Conservation (phyloP, 208 protist species). For the Novymonas esmeraldas region DNA sequence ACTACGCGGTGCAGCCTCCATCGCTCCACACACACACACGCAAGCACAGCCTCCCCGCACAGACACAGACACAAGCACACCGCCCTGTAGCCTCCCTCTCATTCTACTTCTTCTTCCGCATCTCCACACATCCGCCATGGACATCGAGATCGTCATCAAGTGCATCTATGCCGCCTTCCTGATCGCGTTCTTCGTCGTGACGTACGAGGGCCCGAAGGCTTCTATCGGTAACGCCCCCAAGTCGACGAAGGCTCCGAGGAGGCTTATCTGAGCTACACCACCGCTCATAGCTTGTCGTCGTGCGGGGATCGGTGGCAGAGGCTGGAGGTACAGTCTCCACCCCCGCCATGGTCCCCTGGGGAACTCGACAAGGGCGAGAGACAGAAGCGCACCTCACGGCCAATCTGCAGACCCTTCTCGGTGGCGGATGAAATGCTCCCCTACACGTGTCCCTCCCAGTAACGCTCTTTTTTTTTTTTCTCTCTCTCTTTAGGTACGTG, state of each 20-base stretch:
- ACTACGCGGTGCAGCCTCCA: too few species aligned
- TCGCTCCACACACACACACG: too few species aligned
- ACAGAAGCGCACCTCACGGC: background rate
- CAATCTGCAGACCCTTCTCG: too few species aligned
- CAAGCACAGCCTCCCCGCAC: too few species aligned
- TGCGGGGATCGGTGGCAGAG: background rate
- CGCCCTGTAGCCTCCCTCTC: too few species aligned
- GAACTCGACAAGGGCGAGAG: background rate
- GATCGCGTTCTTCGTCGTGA: slow-evolving; percentile 16
- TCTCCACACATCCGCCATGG: slow-evolving; percentile 1
- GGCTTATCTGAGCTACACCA: background rate
- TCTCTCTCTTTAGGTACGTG: background rate
- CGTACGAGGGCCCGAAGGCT: background rate
- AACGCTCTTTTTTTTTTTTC: background rate
- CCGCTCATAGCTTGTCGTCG: too few species aligned
- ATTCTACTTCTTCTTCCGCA: background rate
- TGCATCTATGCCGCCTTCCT: slow-evolving; percentile 7
- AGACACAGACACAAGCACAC: too few species aligned
- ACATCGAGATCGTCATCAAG: slow-evolving; percentile 15
- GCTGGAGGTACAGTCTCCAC: background rate
- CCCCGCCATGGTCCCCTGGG: too few species aligned
- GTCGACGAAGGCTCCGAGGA: background rate
- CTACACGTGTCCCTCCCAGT: background rate
- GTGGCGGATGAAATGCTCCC: background rate
- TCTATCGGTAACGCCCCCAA: background rate